These are phyloP conservation scores for Trichoderma sp. DNA, from an alignment of 2,329 filamentous ascomycete species.

Conservation along the genomic window DNA sequence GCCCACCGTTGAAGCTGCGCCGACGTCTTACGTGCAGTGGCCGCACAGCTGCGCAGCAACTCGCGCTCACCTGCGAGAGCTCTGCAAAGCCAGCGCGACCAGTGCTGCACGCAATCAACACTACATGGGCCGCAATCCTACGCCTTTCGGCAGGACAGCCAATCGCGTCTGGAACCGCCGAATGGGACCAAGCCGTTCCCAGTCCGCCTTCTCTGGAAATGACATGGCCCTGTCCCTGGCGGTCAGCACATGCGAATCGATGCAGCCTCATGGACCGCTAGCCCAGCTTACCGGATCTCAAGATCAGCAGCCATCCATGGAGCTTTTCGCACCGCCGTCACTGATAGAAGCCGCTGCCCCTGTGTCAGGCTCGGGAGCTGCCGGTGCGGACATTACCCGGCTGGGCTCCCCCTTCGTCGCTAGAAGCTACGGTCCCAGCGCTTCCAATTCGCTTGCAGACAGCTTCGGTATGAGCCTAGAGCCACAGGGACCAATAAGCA, in stretches of 20 bases:
- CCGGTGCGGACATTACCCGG: slow-evolving; percentile 25
- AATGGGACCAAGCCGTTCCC: slow-evolving; percentile 44
- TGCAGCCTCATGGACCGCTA: slow-evolving; percentile 61
- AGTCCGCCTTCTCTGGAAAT: slow-evolving; percentile 54
- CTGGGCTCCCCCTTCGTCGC: slow-evolving; percentile 56
- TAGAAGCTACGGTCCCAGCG: slow-evolving; percentile 61
- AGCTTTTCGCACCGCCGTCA: background rate
- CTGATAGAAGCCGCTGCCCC: background rate
- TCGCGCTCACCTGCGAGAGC: slow-evolving; percentile 58
- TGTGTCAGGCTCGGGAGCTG: background rate
- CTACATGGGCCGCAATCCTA: slow-evolving; percentile 52
- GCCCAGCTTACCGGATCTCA: slow-evolving; percentile 55
- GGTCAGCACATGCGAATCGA: slow-evolving; percentile 61
- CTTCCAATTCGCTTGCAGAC: slow-evolving; percentile 48
- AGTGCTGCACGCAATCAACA: slow-evolving; percentile 43
- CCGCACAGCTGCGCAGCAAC: slow-evolving; percentile 63
- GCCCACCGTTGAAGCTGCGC: slow-evolving; percentile 45
- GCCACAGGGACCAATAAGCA: slow-evolving; percentile 44
- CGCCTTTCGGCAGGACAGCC: slow-evolving; percentile 53
- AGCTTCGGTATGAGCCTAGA: slow-evolving; percentile 34
- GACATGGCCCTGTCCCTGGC: slow-evolving; percentile 63
- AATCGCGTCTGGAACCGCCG: slow-evolving; percentile 49
- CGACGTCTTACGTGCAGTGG: slow-evolving; percentile 56
- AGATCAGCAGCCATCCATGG: slow-evolving; percentile 23
- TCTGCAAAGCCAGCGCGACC: slow-evolving; percentile 56